phyloP scores from a whole-genome alignment of 2,329 filamentous ascomycete species.

The Fusarium albosuccineum region DNA sequence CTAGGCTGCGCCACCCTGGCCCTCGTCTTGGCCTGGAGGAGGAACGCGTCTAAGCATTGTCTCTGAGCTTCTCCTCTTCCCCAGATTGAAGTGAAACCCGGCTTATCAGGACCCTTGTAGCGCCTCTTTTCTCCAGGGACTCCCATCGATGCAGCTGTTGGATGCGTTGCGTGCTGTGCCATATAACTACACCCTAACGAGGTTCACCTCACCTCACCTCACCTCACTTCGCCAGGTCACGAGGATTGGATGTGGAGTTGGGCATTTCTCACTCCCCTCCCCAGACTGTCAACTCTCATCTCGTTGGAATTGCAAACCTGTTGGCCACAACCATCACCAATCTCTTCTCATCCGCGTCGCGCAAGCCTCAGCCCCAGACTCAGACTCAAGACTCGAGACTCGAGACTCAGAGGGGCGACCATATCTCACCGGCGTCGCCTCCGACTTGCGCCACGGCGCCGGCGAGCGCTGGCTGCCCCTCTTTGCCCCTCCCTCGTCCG shows the following conservation, averaged over 20 bases:
- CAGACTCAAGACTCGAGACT: no score
- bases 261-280: background rate
- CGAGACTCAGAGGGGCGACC: background rate
- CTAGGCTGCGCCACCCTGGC: conserved; percentile 29
- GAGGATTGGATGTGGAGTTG: background rate
- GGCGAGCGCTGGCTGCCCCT: conserved; percentile 24
- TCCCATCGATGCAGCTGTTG: no score
- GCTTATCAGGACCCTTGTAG: conserved; percentile 10
- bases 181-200: no score
- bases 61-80: conserved; percentile 24
- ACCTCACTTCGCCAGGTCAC: background rate
- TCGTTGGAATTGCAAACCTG: background rate
- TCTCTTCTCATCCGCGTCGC: background rate
- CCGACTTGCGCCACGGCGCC: conserved; percentile 28
- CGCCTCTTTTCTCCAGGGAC: no score
- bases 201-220: background rate
- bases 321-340: background rate
- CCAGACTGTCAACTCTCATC: background rate
- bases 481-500: conserved; percentile 26
- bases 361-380: background rate
- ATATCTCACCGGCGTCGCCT: conserved; percentile 12
- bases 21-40: conserved; percentile 29
- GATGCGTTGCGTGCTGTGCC: no score
- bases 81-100: conserved; percentile 3
- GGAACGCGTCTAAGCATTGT: conserved; percentile 25